Evolutionary conservation across 352 stramenopile genomes (phyloP).

Genomic region (Pythium angustatum): DNA sequence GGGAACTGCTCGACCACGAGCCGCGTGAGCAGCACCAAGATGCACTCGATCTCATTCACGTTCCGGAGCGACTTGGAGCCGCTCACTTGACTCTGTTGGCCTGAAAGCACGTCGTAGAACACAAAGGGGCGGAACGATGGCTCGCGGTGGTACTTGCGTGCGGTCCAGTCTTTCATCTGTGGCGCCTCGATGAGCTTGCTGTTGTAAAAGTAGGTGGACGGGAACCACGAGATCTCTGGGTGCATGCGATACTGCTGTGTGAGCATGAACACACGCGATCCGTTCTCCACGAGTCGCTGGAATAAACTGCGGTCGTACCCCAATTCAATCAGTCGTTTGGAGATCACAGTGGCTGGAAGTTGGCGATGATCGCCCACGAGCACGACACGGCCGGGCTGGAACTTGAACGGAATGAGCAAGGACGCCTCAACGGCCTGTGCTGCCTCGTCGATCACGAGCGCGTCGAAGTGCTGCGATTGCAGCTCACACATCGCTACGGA

Average conservation of each 20-base stretch:
- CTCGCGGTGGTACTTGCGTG: slow-evolving; percentile 61
- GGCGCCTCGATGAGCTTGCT: slow-evolving; percentile 86
- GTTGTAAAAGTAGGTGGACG: slow-evolving; percentile 94
- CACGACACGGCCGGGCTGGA: slow-evolving; percentile 75
- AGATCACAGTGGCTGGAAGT: slow-evolving; percentile 97
- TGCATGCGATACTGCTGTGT: slow-evolving; percentile 99
- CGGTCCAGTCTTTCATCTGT: slow-evolving; percentile 77
- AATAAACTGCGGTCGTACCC: slow-evolving; percentile 95
- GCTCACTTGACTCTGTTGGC: slow-evolving; percentile 65
- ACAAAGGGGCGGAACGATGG: slow-evolving; percentile 53
- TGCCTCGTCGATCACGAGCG: slow-evolving; percentile 97
- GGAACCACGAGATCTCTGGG: slow-evolving; percentile 93
- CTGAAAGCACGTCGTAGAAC: slow-evolving; percentile 65
- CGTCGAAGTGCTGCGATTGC: slow-evolving; percentile 92
- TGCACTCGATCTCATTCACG: slow-evolving; percentile 75
- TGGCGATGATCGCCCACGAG: slow-evolving; percentile 97
- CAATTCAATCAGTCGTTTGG: slow-evolving; percentile 74
- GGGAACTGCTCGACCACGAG: slow-evolving; percentile 84
- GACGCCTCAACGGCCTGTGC: slow-evolving; percentile 96
- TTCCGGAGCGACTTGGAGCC: slow-evolving; percentile 80
- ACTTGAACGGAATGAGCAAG: slow-evolving; percentile 97
- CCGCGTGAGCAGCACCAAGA: slow-evolving; percentile 87
- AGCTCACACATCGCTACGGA: slow-evolving; percentile 86
- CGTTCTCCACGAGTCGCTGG: slow-evolving; percentile 92
- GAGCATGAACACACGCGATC: slow-evolving; percentile 85